Percentiles rank a stretch among this genome's conserved stretches.
These are phyloP conservation scores for Yamadazyma triangularis DNA, from an alignment of 1,139 yeast genomes.

Conservation along the genomic window DNA sequence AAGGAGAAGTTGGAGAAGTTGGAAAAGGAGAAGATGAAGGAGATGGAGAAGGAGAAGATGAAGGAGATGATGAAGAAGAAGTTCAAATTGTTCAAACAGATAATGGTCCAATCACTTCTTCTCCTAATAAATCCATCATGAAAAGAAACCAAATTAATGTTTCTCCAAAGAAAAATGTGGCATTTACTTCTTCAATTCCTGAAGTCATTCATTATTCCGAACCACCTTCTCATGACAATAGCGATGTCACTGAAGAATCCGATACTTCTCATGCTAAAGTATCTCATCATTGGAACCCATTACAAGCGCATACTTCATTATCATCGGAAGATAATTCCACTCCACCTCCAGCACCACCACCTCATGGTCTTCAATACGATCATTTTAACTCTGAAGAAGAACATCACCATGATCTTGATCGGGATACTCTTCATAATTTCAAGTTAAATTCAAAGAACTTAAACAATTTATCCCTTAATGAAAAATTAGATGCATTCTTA, in stretches of 20 bases:
- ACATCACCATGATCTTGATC: slow-evolving; percentile 12
- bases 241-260: slow-evolving; percentile 2
- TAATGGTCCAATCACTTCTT: slow-evolving; percentile 8
- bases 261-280: slow-evolving; percentile 8
- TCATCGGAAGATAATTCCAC: slow-evolving; percentile 17
- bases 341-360: slow-evolving; percentile 35
- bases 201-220: slow-evolving; percentile 31
- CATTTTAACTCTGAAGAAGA: slow-evolving; percentile 2
- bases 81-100: background rate
- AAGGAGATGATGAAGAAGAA: background rate
- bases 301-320: slow-evolving; percentile 8
- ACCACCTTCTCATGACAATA: slow-evolving; percentile 2
- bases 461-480: slow-evolving; percentile 33
- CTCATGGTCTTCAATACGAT: slow-evolving; percentile 11
- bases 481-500: slow-evolving; percentile 34
- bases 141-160: slow-evolving; percentile 21
- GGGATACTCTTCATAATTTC: slow-evolving; percentile 18
- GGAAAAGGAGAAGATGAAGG: too few relatives aligned
- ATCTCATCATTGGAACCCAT: slow-evolving; percentile 25
- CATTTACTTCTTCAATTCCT: slow-evolving; percentile 29
- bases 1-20: too few relatives aligned
- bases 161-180: slow-evolving; percentile 41
- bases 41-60: background rate
- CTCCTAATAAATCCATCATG: slow-evolving; percentile 43
- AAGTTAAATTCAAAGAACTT: slow-evolving; percentile 15